Base-by-base conservation (phyloP, 306 rosid genomes). In the Elaeagnus macrophylla region DNA sequence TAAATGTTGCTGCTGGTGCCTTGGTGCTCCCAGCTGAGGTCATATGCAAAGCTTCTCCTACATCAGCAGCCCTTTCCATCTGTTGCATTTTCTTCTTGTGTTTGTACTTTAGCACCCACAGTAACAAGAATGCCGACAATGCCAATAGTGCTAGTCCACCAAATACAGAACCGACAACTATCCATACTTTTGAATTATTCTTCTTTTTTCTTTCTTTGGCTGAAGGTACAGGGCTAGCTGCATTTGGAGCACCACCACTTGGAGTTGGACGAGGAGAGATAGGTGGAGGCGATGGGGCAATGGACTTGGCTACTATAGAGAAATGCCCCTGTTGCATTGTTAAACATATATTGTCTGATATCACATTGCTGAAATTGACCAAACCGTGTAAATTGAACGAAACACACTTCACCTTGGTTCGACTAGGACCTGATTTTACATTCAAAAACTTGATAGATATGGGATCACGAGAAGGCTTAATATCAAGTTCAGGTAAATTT, bases 1-100 rank as follows among this genome's bases (percentile, higher is more conserved):
- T 93, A 55, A 71, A 93, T 0, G 72, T 67, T 49, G 99, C 99
- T 15, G 95, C 73, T 8, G 99, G 99, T 13, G 99, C 99, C 72
- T 66, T 93, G 12, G 95, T 81, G 32, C 67, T 72, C 55, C 96
- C 99, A 16, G 88, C 51, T 9, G 77, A 63, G 40, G 96, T 80
- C 96, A 88, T 87, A 43, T 75, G 85, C 67, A 93, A 81, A 56
- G 96, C 75, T 64, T 87, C 99, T 72, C 99, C 99, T 6, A 62
- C 64, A 6, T 93, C 99, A 16, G 99, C 81, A 44, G 81, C 96
- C 53, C 58, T 93, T 73, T 93, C 96, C 99, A 93, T 93, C 68
- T 66, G 68, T 42, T 79, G 76, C 94, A 83, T 66, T 68, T 65
- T 83, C 75, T 79, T 93, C 78, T 74, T 70, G 2, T 75, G 45